Evolutionary conservation across 1,284 basidiomycete genomes (phyloP), one percentile per base, ranked within the genome.

Genomic region (Moesziomyces globuligerus): DNA sequence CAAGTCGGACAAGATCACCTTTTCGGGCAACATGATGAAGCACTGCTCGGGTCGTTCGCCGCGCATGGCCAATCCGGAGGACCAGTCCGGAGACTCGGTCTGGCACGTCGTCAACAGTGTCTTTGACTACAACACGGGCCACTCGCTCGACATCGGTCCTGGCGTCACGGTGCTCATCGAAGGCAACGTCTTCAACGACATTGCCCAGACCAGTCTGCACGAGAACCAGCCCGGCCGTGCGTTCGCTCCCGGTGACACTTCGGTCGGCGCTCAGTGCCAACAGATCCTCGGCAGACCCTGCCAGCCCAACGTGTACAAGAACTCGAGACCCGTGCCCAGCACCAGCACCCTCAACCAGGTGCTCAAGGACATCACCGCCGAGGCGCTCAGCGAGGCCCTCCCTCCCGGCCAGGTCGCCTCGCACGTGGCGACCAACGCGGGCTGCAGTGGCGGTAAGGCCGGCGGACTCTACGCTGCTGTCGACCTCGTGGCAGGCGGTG

Each of bases 21-120:
- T 70, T 34, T 48, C 50, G 10, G 55, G 56, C 9, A 69, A 68
- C 28, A 17, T 48, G 23, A 56, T 72, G 55, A 48, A 70, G 24
- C 38, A 68, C 24, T 66, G 61, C 41, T 73, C 71, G 1, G 71
- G 71, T 3, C 58, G 70, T 6, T 64, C 59, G 3, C 70, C 70
- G 1, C 48, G 58, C 15, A 52, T 69, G 13, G 62, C 58, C 28
- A 67, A 58, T 34, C 55, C 59, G 7, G 48, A 58, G n/a, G 37
- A 51, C 11, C 7, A 48, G 13, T 23, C 15, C 0, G 56, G 51
- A n/a, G 38, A 58, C 18, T 44, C 48, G 32, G 48, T 66, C 1
- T 71, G 68, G 68, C 66, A 72, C 20, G 50, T 72, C 1, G 56
- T 69, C 40, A 64, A 61, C 44, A 60, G 43, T 6, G 26, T 52